These are phyloP conservation scores for Fusarium palustre DNA, from an alignment of 2,329 filamentous ascomycete genomes.

Conservation along the genomic window DNA sequence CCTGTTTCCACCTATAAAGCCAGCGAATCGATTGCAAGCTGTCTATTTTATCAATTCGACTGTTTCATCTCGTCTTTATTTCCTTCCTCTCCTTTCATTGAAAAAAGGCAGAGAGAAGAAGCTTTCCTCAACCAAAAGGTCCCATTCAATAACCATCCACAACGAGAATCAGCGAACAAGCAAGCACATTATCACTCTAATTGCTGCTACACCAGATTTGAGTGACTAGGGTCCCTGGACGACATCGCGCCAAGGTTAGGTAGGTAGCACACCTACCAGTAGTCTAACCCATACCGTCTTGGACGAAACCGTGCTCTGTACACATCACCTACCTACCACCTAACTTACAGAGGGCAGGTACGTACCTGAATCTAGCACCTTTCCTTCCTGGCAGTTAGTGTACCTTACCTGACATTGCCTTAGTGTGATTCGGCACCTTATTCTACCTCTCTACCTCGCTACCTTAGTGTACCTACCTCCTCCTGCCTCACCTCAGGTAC, in stretches of 20 bases:
- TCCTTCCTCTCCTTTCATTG: neutral
- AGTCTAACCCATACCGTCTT: constrained; percentile 25
- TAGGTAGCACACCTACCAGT: neutral
- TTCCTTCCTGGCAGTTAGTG: neutral
- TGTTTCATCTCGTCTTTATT: neutral
- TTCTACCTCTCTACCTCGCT: constrained; percentile 7
- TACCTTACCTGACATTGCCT: constrained; percentile 18
- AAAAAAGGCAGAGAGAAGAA: neutral
- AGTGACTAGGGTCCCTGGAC: constrained; percentile 25
- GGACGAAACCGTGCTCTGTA: constrained; percentile 27
- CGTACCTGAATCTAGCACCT: constrained; percentile 30
- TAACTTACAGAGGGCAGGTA: constrained; percentile 7
- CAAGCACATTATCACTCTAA: neutral
- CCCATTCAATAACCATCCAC: neutral
- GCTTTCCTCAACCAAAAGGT: neutral
- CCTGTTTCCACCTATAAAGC: constrained; percentile 5
- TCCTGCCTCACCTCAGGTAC: constrained; percentile 19
- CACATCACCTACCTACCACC: neutral
- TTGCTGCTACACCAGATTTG: neutral
- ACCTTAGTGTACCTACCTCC: neutral
- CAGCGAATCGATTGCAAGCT: neutral
- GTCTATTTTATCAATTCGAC: neutral
- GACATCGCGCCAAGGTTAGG: constrained; percentile 26
- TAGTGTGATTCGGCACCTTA: constrained; percentile 31
- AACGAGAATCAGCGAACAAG: constrained; percentile 1